Base-by-base conservation (phyloP, 257 asterid genomes). In the Osmanthus fragrans region DNA sequence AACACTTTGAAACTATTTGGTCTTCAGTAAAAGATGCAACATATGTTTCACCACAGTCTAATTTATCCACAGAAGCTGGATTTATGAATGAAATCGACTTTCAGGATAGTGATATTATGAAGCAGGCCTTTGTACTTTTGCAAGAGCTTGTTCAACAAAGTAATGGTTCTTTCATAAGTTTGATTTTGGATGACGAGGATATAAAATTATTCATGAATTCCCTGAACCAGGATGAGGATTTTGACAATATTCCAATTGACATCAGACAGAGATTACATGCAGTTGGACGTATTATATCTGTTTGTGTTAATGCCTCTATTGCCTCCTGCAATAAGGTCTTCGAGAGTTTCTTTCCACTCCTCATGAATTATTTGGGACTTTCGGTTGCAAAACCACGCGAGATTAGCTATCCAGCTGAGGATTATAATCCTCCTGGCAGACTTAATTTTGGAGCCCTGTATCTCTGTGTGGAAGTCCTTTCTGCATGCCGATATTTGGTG, bases 221-320 rank as follows among this genome's bases (percentile, higher is more conserved):
- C 80, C 78, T 88, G 79, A 79, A 76, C 82, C 86, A 80, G 78
- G 80, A 83, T 16, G 66, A 72, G 77, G 85, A 84, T 78, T 81
- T 86, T 71, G 88, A 73, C 82, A 86, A 80, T 76, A 86, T 90
- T 77, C 77, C 97, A 45, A 19, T 82, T 70, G 81, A 72, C 82
- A 85, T 66, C 80, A 96, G 86, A 84, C 97, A 90, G 90, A 88
- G 87, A 85, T 90, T 96, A 81, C 86, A 93, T 73, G 87, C 90
- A 79, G 88, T 93, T 80, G 97, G 92, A 79, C 89, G 74, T 76
- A 84, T 93, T 76, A 76, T 93, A 77, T 88, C 91, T 12, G 76
- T 89, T 84, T 88, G 94, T 82, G 90, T 88, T 80, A 88, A 85
- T 76, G 34, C 94, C 83, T 90, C 97, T 58, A 79, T 60, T 79